Base-by-base conservation (phyloP, 75 land plant species). In the Pinus taeda region DNA sequence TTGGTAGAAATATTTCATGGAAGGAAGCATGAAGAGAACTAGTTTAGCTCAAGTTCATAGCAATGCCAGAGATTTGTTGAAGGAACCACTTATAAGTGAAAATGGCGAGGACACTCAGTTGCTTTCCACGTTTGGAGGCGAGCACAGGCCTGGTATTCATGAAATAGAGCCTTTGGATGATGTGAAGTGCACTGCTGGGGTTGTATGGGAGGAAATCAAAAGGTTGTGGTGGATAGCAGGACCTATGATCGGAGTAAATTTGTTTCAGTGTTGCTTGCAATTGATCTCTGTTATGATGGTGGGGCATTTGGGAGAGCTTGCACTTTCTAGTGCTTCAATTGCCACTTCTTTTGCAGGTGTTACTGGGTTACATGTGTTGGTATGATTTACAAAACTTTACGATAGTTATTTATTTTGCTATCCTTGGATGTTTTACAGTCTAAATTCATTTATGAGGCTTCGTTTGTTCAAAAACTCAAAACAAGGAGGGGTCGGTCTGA, bases 361-460 rank as follows among this genome's bases (percentile, higher is more conserved):
- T 77, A 84, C 93, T 6, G 96, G 96, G 55, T 89, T 83, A 76
- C 91, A 88, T 81, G n/a, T 93, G 21, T 65, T 93, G 66, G 94
- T 92, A 79, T 82, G 62, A 18, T 21, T 60, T 60, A 60, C 20
- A 18, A 60, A 17, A 21, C 62, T 60, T 74, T 39, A 0, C 76
- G 70, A 1, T 65, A 80, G 83, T 71, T 82, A 8, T 45, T 45
- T 45, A 45, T 8, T 45, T 45, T 45, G 53, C 11, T 45, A 45
- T 45, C 53, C 6, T 45, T 7, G 53, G 53, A 1, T 45, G 53
- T 45, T 45, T 45, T 45, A 45, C 53, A 45, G 53, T 45, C 0
- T 45, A 6, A 45, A 45, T 1, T 45, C 53, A 45, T 45, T 45
- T 8, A 45, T 45, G 53, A 45, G 53, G 53, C 11, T 45, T 45